Evolutionary conservation across 75 land plant species (phyloP), one percentile per base, ranked within the genome.

Genomic region (Cryptomeria japonica): DNA sequence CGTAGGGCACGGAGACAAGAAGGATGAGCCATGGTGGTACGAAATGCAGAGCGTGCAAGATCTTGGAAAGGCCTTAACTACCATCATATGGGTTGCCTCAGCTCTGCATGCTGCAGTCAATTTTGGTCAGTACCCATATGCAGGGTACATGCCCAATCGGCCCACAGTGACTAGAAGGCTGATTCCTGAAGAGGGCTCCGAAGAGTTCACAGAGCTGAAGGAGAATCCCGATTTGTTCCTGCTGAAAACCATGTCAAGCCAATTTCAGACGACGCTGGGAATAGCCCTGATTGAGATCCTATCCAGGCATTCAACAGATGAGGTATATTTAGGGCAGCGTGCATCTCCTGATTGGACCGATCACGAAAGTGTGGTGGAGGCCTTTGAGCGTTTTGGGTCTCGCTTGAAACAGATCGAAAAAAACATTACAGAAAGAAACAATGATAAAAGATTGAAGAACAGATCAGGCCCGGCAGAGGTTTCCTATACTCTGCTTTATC

Each of bases 81-180:
- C 88, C 10, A 83, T 94, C 51, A 88, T 89, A 25, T 94, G 94
- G 95, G 82, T 91, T 36, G 91, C 97, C 31, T 94, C 95, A 3
- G 94, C 93, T 31, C 92, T 93, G 25, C 97, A 96, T 61, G 97
- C 97, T 15, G 97, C 97, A 0, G 88, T 90, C 34, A 92, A 90
- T 47, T 92, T 90, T 77, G 92, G 93, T 5, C 93, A 92, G 83
- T 92, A 92, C 73, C 89, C 92, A 32, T 90, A 92, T 37, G 92
- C 91, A 4, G 93, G 92, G 19, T 90, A 84, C 87, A 88, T 90
- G 78, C 93, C 94, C 73, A 88, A 91, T 86, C 87, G 89, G 70
- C 95, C 94, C 42, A 84, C 92, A 37, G 32, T 51, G 82, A 89
- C 88, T 64, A 72, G 91, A 80, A 79, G 73, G 19, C 80, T 84